Conservation (phyloP, 2,329 filamentous ascomycete species). For the Penicillium sp. region DNA sequence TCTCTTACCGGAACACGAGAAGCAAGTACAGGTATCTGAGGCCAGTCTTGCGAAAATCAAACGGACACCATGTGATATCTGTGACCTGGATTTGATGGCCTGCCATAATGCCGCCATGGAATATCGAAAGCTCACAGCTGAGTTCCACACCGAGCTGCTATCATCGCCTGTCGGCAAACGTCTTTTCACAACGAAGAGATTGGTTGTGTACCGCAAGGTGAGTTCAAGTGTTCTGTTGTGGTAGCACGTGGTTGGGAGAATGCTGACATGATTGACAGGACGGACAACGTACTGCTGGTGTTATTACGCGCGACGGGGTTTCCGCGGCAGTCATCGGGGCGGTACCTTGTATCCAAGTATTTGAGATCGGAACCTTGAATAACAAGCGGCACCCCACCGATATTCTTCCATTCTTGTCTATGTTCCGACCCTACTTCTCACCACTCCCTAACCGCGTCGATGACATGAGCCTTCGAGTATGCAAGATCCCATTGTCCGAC, state of each 20-base stretch:
- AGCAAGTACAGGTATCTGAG: slow-evolving; percentile 87
- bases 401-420: slow-evolving; percentile 75
- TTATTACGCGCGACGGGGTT: slow-evolving; percentile 74
- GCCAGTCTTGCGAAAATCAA: slow-evolving; percentile 88
- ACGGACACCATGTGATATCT: slow-evolving; percentile 76
- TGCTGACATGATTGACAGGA: slow-evolving; percentile 51
- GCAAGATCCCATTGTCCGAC: slow-evolving; percentile 70
- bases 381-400: slow-evolving; percentile 76
- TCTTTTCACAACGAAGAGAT: slow-evolving; percentile 70
- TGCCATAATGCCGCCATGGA: slow-evolving; percentile 81
- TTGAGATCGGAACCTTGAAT: slow-evolving; percentile 70
- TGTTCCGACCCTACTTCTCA: slow-evolving; percentile 66
- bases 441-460: slow-evolving; percentile 64
- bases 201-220: slow-evolving; percentile 76
- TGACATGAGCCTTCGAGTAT: slow-evolving; percentile 66
- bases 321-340: slow-evolving; percentile 62
- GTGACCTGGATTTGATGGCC: slow-evolving; percentile 73
- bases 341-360: slow-evolving; percentile 69
- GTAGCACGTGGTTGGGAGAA: neutral
- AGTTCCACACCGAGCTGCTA: slow-evolving; percentile 74
- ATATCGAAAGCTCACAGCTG: slow-evolving; percentile 73
- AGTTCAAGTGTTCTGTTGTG: neutral
- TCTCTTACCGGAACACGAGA: slow-evolving; percentile 89
- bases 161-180: slow-evolving; percentile 78
- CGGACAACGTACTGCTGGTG: slow-evolving; percentile 75